Evolutionary conservation across 106 monocot genomes (phyloP), one percentile per base, ranked within the genome.

Genomic region (Posidonia australis): DNA sequence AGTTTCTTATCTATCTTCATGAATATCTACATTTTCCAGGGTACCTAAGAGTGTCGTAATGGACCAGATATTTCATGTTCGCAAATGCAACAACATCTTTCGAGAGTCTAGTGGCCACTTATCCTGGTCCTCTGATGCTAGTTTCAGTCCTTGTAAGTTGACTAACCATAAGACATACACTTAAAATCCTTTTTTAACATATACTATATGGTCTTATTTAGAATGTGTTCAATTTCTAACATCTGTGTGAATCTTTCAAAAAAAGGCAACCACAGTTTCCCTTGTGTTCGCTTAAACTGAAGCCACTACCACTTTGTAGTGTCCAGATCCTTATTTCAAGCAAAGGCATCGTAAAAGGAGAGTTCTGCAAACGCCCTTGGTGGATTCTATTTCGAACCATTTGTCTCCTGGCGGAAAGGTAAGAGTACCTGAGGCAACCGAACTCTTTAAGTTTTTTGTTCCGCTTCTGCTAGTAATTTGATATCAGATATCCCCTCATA

Each of bases 251-350:
- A 53, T 21, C 16, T 20, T 53, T 53, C 53, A 53, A 12, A 10
- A 53, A 53, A 19, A n/a, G n/a, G 10, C 10, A 23, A 53, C 10
- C 21, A 9, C 53, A 53, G 19, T 53, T 53, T 21, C 19, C 22
- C 0, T 53, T 53, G 10, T n/a, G 10, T 53, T 12, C 12, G 3
- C 21, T 26, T 13, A 46, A 10, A 47, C 14, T 46, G 10, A 13
- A 26, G 16, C 24, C 14, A 22, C 0, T 18, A 11, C 46, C n/a
- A n/a, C 52, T 1, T 68, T 58, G 3, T 70, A 90, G 96, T 98
- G 87, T 44, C 96, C 90, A 17, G 96, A 98, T 68, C 90, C 87
- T 46, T 71, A 90, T 77, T 98, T 98, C 62, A 98, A 98, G 75
- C 82, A 85, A 62, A 80, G 80, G 45, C 90, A 90, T 77, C 90